A percentile compares a stretch with the other conserved stretches of the same genome.
Conservation (phyloP, 371 early-diverging fungal genomes). For the Choanephora cucurbitarum region DNA sequence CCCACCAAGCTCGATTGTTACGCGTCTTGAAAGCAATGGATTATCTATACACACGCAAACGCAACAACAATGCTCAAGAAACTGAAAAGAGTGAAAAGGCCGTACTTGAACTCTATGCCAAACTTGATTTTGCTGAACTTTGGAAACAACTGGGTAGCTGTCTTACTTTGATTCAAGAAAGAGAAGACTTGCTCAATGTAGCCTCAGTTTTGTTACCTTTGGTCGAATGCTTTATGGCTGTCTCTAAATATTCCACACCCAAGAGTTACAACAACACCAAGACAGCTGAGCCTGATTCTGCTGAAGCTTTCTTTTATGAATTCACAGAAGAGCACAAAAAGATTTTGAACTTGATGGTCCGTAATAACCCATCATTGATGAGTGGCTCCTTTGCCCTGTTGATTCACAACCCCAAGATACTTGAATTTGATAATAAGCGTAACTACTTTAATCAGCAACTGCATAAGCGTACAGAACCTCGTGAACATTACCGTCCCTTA, state of each 20-base stretch:
- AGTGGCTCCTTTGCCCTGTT: constrained; percentile 95
- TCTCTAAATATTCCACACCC: constrained; percentile 73
- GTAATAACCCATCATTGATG: constrained; percentile 94
- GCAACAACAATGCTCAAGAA: constrained; percentile 12
- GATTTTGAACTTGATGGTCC: constrained; percentile 94
- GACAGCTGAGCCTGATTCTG: constrained; percentile 27
- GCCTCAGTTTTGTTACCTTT: constrained; percentile 92
- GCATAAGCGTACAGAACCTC: constrained; percentile 71
- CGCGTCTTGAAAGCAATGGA: constrained; percentile 94
- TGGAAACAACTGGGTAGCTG: constrained; percentile 83
- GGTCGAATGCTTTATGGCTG: constrained; percentile 97
- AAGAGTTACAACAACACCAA: constrained; percentile 23
- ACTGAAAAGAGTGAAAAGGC: constrained; percentile 50
- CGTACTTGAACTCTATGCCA: constrained; percentile 67
- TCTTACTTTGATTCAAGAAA: constrained; percentile 72
- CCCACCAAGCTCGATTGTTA: constrained; percentile 88
- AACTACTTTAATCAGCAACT: constrained; percentile 94
- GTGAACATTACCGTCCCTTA: constrained; percentile 71
- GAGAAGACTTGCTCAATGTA: constrained; percentile 80
- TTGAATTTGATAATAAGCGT: constrained; percentile 98
- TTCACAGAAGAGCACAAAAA: constrained; percentile 96
- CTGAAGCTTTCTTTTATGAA: constrained; percentile 76
- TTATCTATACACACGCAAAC: constrained; percentile 65
- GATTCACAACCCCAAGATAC: constrained; percentile 92
- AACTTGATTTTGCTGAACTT: constrained; percentile 67